phyloP scores from a whole-genome alignment of 768 basidiomycete species.

The Lactarius tabidus region DNA sequence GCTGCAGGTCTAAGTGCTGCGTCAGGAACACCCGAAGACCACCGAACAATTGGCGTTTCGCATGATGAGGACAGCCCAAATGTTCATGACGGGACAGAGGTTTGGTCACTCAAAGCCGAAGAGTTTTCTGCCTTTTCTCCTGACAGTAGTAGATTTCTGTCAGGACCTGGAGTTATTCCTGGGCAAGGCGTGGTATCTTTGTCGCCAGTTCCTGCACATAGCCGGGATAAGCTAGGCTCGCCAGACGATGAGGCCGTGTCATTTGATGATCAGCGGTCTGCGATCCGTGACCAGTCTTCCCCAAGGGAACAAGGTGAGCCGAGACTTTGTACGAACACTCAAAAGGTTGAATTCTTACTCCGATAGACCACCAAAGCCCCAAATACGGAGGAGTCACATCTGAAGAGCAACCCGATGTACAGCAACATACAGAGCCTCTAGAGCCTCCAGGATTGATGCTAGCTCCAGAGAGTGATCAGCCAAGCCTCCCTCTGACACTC shows the following conservation, averaged over 20 bases:
- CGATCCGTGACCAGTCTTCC: not conserved
- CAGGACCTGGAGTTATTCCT: slow-evolving; percentile 22
- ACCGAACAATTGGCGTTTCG: slow-evolving; percentile 3
- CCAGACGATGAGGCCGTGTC: not conserved
- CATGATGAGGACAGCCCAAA: not conserved
- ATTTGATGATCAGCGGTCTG: not conserved
- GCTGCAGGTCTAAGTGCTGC: not conserved
- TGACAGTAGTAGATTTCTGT: slow-evolving; percentile 7
- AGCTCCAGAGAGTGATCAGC: slow-evolving; percentile 1
- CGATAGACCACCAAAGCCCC: not conserved
- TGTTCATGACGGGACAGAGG: not conserved
- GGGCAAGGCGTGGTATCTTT: not conserved
- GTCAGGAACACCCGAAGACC: not conserved
- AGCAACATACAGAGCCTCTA: not conserved
- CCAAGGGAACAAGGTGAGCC: slow-evolving; percentile 6
- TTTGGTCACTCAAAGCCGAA: slow-evolving; percentile 1
- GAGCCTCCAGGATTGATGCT: not conserved
- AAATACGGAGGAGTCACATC: not conserved
- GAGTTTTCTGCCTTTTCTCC: not conserved
- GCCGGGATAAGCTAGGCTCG: not conserved
- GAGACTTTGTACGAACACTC: not conserved
- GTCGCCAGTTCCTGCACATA: not conserved
- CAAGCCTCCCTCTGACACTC: slow-evolving; percentile 1
- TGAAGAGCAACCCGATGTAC: not conserved
- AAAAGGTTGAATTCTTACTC: not conserved